A percentile compares a stretch with the other conserved stretches of the same genome.
These are phyloP conservation scores for Colletotrichum filicis DNA, from an alignment of 2,329 filamentous ascomycete genomes.

Conservation along the genomic window DNA sequence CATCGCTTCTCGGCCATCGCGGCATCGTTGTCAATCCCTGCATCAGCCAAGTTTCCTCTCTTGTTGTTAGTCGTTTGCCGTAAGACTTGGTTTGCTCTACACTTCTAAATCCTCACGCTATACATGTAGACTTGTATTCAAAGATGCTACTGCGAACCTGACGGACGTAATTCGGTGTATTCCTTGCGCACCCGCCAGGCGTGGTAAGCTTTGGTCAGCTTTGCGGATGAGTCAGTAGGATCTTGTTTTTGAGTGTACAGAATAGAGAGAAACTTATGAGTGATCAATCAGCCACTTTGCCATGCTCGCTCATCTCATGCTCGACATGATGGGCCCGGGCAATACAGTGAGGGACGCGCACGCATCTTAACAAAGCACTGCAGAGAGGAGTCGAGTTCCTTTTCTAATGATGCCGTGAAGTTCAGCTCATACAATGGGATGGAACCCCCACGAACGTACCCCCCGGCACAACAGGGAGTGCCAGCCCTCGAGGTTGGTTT, in stretches of 20 bases:
- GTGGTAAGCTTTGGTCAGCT: background rate
- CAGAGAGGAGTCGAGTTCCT: background rate
- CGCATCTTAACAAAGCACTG: background rate
- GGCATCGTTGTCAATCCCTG: background rate
- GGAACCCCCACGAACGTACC: background rate
- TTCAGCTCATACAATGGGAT: background rate
- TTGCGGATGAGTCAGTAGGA: background rate
- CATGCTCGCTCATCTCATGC: too few species aligned
- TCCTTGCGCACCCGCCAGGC: background rate
- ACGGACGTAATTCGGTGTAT: slow-evolving; percentile 1
- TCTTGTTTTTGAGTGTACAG: background rate
- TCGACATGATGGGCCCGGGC: background rate
- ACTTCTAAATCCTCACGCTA: too few species aligned
- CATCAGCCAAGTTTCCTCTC: background rate
- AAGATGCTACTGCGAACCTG: background rate
- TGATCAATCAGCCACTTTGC: background rate
- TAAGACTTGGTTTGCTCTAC: background rate
- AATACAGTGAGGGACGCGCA: background rate
- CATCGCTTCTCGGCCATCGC: background rate
- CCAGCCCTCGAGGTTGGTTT: background rate
- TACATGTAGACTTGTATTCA: background rate
- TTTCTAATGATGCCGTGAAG: background rate
- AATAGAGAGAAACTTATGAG: background rate
- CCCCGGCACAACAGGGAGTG: background rate
- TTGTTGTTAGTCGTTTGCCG: background rate